These are phyloP conservation scores for Eragrostis tef DNA, from an alignment of 202 grass and related monocot species.

Conservation along the genomic window DNA sequence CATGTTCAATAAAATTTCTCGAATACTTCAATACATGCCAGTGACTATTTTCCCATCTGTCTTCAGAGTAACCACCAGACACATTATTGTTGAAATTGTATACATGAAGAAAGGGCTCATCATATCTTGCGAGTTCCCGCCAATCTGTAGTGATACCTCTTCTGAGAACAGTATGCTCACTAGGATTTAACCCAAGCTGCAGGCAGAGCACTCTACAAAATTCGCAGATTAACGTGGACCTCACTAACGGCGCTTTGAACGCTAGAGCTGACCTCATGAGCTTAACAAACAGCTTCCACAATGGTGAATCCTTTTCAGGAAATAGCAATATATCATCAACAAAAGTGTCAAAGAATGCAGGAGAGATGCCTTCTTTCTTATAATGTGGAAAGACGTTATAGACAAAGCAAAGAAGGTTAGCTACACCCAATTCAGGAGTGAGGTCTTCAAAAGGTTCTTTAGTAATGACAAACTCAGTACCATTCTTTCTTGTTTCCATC, in stretches of 20 bases:
- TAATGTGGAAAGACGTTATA: not conserved
- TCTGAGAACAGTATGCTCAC: not conserved
- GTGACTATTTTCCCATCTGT: not conserved
- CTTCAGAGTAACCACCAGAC: not conserved
- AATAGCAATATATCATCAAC: not conserved
- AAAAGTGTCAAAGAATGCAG: not conserved
- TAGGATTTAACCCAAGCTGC: not conserved
- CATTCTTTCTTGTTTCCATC: too few relatives aligned
- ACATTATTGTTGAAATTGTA: not conserved
- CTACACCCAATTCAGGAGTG: not conserved
- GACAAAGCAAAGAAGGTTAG: not conserved
- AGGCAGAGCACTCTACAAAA: not conserved
- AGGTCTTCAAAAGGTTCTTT: not conserved
- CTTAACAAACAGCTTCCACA: not conserved
- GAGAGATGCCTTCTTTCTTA: not conserved
- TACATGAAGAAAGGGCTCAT: not conserved
- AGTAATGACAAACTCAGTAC: not conserved
- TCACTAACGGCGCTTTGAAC: not conserved
- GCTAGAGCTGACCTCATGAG: not conserved
- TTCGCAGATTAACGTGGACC: not conserved
- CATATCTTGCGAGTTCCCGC: not conserved
- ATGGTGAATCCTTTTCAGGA: not conserved
- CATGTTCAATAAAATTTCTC: not conserved
- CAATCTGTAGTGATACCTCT: not conserved
- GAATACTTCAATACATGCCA: not conserved